Conservation (phyloP, 192 early-diverging fungal species). For the Backusella liffmaniae region DNA sequence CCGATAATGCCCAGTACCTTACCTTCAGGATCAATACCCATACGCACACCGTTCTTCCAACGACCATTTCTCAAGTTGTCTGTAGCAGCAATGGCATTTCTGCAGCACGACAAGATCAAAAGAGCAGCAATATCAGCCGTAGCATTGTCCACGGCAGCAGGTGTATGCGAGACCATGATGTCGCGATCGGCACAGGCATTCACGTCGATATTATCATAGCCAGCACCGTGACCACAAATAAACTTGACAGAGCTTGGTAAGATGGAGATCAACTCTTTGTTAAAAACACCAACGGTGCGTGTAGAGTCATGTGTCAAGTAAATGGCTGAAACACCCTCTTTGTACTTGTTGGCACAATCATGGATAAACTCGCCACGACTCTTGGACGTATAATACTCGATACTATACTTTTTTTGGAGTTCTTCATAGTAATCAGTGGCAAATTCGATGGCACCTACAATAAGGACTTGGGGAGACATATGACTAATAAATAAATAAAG, state of each 20-base stretch:
- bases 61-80: conserved; percentile 26
- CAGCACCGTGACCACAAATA: conserved; percentile 32
- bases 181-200: conserved; percentile 26
- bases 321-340: conserved; percentile 17
- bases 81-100: conserved; percentile 38
- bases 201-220: conserved; percentile 41
- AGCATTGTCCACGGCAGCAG: conserved; percentile 35
- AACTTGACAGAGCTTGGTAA: conserved; percentile 28
- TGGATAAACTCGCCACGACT: conserved; percentile 28
- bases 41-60: conserved; percentile 31
- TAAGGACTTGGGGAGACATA: not conserved
- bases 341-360: conserved; percentile 29
- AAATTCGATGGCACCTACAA: conserved; percentile 28
- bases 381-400: conserved; percentile 18
- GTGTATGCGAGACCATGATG: conserved; percentile 43
- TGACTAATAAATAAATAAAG: not conserved
- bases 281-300: conserved; percentile 31
- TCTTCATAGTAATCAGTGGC: conserved; percentile 15
- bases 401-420: conserved; percentile 13
- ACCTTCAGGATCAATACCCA: conserved; percentile 39
- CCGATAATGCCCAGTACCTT: conserved; percentile 47
- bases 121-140: conserved; percentile 47
- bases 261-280: conserved; percentile 28
- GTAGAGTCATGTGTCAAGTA: conserved; percentile 15
- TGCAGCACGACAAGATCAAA: conserved; percentile 46